These are phyloP conservation scores for Volvox reticuliferus DNA, from an alignment of 139 green algal species.

Conservation along the genomic window DNA sequence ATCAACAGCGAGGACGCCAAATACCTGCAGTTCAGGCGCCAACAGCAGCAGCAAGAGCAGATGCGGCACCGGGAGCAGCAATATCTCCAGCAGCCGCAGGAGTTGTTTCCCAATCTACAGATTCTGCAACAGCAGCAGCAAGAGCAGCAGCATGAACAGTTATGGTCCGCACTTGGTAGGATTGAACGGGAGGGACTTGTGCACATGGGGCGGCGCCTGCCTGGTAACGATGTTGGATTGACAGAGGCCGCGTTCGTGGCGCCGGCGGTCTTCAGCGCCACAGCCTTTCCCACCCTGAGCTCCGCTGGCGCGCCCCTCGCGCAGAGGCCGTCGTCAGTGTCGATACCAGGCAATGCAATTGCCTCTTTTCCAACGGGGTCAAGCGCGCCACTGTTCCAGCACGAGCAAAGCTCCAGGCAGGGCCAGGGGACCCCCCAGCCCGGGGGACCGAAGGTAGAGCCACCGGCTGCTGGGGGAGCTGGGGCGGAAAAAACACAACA, in stretches of 20 bases:
- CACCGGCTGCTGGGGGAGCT: no score
- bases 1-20: slow-evolving; percentile 75
- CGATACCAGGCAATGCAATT: no score
- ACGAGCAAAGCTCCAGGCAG: no score
- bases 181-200: no score
- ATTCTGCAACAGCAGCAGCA: slow-evolving; percentile 21
- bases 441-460: no score
- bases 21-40: slow-evolving; percentile 37
- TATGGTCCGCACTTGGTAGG: neutral
- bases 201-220: no score
- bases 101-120: neutral
- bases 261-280: neutral
- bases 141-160: neutral
- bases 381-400: no score
- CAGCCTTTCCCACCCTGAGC: neutral
- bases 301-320: neutral
- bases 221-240: no score
- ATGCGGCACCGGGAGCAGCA: slow-evolving; percentile 1
- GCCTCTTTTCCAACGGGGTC: no score
- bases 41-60: slow-evolving; percentile 14
- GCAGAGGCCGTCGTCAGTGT: neutral
- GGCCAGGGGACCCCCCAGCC: no score
- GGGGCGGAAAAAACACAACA: no score
- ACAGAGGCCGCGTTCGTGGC: neutral
- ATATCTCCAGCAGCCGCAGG: neutral